Evolutionary conservation across 2,329 filamentous ascomycete species (phyloP), one percentile per base, ranked within the genome.

Genomic region (Clarireedia hainanense): DNA sequence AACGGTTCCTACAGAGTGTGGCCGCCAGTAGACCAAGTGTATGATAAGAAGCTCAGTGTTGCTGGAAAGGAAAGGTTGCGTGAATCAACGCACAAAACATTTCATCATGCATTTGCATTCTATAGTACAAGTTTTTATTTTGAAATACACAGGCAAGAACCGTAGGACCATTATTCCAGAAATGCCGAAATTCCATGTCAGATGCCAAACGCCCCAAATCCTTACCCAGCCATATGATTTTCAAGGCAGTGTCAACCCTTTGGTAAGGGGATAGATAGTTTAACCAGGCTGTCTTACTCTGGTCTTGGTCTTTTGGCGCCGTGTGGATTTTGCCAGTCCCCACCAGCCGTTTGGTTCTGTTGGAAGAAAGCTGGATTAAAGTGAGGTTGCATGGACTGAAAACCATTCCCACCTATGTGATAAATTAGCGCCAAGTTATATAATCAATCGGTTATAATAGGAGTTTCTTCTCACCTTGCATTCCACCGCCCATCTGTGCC

Each of bases 281-380:
- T 40, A 5, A n/a, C 15, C 4, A 15, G 34, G 37, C 17, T 10
- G 27, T 24, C 37, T 61, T 63, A 69, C 50, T 91, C 89, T 58
- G 88, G 87, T 60, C 89, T 80, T 62, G 87, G 85, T 62, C 89
- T 79, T 74, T 94, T 94, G 3, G 85, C 84, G 30, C 88, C 88
- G 63, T 92, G 89, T 5, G 89, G 89, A 66, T 92, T 92, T 76
- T 88, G 88, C 71, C 83, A 83, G 55, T 85, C 84, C 48, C 71
- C 74, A 42, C 72, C 72, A 48, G 70, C 71, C 43, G 69, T 71
- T 54, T 73, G 73, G 30, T 70, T 70, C 60, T 79, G 78, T 64
- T 76, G 73, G 70, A 90, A 92, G 73, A 90, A 91, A 57, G 78
- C 81, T 39, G 85, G 81, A 67, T 86, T 88, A 72, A 91, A 92